Evolutionary conservation across 495 filamentous ascomycete genomes (phyloP), one percentile per base, ranked within the genome.

Genomic region (Xanthoparmelia taractica): DNA sequence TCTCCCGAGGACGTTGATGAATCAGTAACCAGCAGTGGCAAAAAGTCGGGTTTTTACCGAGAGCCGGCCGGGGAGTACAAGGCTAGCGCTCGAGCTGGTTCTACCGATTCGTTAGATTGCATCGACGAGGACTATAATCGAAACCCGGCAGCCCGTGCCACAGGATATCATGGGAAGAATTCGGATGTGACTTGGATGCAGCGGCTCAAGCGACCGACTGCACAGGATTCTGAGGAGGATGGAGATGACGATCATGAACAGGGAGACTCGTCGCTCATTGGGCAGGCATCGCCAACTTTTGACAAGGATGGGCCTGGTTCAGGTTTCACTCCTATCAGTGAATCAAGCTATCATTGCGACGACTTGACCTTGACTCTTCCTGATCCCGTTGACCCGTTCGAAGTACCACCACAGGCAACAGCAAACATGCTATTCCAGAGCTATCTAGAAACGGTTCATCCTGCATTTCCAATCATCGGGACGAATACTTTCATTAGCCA

Each of bases 131-230:
- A 88, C 56, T 68, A 81, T 18, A 85, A 84, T 66, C 77, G 77
- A 33, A 80, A 68, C 36, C 75, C 79, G 64, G 69, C 72, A 47
- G 71, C 77, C n/a, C 67, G 78, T 58, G 77, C 79, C 5, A 86
- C 81, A 13, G 86, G 86, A 0, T 87, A 81, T 69, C 77, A 87
- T 70, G 86, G 86, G 17, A 86, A 86, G 65, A 85, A 81, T 58
- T 88, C 85, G 0, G 84, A 86, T 58, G 70, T 87, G 18, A 78
- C 76, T 34, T 88, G 86, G 85, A 79, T 87, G 66, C 83, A 84
- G 69, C 67, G 75, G 17, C 37, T 69, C n/a, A 70, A 63, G 8
- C 54, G 76, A 64, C 78, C 18, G 72, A 76, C 48, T 70, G 69
- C 65, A 73, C 78, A 60, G 71, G 72, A 20, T 33, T 8, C 29